phyloP scores from a whole-genome alignment of 176 grass and related monocot genomes.

The Triticum monococcum region DNA sequence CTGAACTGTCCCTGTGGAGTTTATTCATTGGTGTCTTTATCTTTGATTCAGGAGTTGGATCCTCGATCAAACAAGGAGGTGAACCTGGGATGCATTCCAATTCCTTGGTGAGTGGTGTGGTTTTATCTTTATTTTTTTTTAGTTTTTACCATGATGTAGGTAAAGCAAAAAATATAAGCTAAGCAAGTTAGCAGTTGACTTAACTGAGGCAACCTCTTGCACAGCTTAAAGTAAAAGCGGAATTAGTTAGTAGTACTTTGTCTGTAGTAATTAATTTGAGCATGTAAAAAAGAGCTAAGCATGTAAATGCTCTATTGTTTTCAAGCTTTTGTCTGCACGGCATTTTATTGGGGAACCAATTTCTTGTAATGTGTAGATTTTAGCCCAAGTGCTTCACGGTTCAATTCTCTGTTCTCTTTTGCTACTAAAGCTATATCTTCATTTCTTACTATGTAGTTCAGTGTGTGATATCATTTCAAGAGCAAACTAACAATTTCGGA shows the following conservation, averaged over 20 bases:
- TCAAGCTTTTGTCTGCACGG: neutral
- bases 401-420: neutral
- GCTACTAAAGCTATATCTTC: neutral
- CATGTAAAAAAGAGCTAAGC: neutral
- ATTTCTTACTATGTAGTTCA: neutral
- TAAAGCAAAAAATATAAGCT: neutral
- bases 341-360: neutral
- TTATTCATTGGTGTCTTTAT: neutral
- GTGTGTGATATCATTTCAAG: neutral
- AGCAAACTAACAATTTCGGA: neutral
- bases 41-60: constrained; percentile 9
- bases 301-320: neutral
- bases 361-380: neutral
- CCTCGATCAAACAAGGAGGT: constrained; percentile 2
- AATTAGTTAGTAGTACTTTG: neutral
- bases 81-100: neutral
- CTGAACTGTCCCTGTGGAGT: neutral
- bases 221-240: neutral
- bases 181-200: neutral
- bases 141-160: neutral
- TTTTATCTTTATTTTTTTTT: neutral
- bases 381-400: neutral
- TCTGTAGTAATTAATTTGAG: neutral
- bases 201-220: neutral
- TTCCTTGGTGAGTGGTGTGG: constrained; percentile 11